Base-by-base conservation (phyloP, 2,329 filamentous ascomycete genomes). In the Calonectria fujianensis region DNA sequence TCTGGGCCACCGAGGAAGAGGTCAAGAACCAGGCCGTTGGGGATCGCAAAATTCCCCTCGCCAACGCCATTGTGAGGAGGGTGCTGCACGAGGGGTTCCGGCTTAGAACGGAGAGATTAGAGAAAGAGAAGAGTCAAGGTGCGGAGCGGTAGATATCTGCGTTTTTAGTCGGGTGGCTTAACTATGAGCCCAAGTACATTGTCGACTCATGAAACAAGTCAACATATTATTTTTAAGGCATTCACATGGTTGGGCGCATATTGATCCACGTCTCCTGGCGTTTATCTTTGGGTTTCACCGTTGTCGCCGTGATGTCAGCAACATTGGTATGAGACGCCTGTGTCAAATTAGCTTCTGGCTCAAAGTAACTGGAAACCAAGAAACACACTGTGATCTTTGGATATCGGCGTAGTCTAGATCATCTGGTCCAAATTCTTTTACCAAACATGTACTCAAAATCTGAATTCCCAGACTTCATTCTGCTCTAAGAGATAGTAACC, bases 1-100 rank as follows among this genome's bases (percentile, higher is more conserved):
- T 84, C 14, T 87, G 86, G 86, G 86, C 83, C 13, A 81, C 81
- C 0, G 84, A 86, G 80, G 83, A 84, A 20, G 85, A 87, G 76
- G 82, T 84, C 8, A 72, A 65, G 74, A 74, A n/a, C 9, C 79
- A 82, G 73, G 80, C 50, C 69, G 73, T 79, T 11, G 81, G 74
- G n/a, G 81, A 81, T 32, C 79, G 75, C 66, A 71, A 78, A 72
- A 82, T 86, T 48, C 80, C 81, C 3, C 73, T 86, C 70, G 84
- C 84, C 41, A 81, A 78, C 65, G n/a, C 51, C 11, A 69, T 81
- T 59, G 81, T 82, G 73, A 77, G 69, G 59, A 82, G 74, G 32
- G 31, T 82, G 39, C 71, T 86, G 11, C 67, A 82, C 31, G 82
- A 84, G 66, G 84, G 78, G 14, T 85, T 85, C 75, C 78, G 69